phyloP scores from a whole-genome alignment of 495 filamentous ascomycete species.

The Aspergillus kassunensis region DNA sequence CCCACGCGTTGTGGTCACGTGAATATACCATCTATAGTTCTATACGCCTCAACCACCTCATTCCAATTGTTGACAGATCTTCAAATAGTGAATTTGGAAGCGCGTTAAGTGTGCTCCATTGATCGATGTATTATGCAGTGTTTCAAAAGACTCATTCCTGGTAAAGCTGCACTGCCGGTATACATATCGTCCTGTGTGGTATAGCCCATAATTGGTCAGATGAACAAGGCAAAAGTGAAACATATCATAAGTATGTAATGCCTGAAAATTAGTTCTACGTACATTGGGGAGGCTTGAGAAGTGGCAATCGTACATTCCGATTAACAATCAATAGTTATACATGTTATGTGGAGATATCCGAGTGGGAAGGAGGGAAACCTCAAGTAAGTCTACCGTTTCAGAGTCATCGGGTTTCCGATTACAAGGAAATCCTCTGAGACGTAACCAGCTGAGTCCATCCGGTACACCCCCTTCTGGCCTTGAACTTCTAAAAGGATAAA shows the following conservation, averaged over 20 bases:
- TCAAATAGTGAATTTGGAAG: too few relatives aligned
- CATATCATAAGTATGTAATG: too few relatives aligned
- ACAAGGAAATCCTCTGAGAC: conserved; percentile 36
- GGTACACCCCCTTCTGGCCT: conserved; percentile 35
- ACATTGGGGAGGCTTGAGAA: neutral
- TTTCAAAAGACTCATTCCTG: too few relatives aligned
- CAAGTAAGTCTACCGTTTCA: conserved; percentile 4
- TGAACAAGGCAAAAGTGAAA: too few relatives aligned
- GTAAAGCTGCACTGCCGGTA: too few relatives aligned
- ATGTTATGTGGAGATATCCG: neutral
- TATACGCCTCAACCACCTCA: too few relatives aligned
- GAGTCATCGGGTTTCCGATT: conserved; percentile 29
- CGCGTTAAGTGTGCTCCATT: too few relatives aligned
- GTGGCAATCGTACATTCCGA: neutral
- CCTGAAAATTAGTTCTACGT: too few relatives aligned
- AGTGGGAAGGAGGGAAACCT: neutral
- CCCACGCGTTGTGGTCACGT: conserved; percentile 13
- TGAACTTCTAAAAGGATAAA: conserved; percentile 43
- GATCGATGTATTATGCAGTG: too few relatives aligned
- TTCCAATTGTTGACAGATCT: too few relatives aligned
- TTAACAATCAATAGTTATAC: conserved; percentile 6
- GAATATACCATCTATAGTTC: neutral
- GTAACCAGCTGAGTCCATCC: conserved; percentile 39
- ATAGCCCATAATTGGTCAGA: too few relatives aligned
- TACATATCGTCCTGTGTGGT: too few relatives aligned